Evolutionary conservation across 257 asterid genomes (phyloP).

Genomic region (Gynochthodes officinalis): DNA sequence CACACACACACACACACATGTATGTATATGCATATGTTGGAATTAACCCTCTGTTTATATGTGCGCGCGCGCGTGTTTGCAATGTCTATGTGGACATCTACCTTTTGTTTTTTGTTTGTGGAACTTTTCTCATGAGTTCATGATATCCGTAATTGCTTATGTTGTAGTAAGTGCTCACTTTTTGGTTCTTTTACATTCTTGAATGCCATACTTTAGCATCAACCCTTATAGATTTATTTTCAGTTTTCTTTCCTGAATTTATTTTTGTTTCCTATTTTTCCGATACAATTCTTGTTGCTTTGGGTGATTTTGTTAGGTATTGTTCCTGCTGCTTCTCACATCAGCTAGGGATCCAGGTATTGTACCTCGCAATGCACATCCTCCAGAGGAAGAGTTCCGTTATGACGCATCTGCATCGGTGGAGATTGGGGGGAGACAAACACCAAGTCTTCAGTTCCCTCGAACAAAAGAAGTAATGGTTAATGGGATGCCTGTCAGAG

Average conservation of each 20-base stretch:
- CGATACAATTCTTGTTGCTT: background rate
- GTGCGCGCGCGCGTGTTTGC: too few relatives aligned
- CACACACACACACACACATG: background rate
- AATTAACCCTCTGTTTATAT: too few relatives aligned
- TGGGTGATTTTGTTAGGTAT: constrained; percentile 40
- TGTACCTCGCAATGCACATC: constrained; percentile 91
- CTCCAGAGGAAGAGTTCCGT: constrained; percentile 94
- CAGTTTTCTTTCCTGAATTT: background rate
- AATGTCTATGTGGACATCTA: background rate
- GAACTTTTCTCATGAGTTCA: background rate
- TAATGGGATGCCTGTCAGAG: constrained; percentile 85
- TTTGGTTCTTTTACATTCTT: background rate
- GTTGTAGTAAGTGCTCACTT: background rate
- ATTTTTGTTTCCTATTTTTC: background rate
- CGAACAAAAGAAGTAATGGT: constrained; percentile 95
- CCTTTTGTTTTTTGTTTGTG: background rate
- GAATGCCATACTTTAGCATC: background rate
- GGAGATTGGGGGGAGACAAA: constrained; percentile 91
- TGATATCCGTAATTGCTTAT: background rate
- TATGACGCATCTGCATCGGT: constrained; percentile 64
- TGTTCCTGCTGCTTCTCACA: constrained; percentile 71
- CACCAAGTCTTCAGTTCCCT: constrained; percentile 93
- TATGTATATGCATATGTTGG: too few relatives aligned
- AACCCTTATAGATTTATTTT: background rate
- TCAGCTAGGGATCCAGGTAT: constrained; percentile 98